Evolutionary conservation across 768 basidiomycete species (phyloP), one percentile per base, ranked within the genome.

Genomic region (Rhizopogon salebrosus): DNA sequence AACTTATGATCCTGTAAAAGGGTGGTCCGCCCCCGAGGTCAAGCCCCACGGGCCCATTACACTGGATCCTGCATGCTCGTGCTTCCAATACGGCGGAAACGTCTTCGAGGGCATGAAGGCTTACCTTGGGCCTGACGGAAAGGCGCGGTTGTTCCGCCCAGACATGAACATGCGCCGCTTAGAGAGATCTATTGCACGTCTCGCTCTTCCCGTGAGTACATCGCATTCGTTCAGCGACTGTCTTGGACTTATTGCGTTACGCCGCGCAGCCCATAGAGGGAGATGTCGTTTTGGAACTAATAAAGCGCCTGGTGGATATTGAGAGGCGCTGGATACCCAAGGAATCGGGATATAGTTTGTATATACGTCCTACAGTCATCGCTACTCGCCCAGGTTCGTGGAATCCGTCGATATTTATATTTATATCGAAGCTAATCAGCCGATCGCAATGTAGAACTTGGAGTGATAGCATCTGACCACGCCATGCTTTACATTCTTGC

Each of bases 321-420:
- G 94, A 98, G 40, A 68, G 74, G n/a, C 80, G 85, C 10, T 97
- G 94, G 93, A 91, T 97, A 29, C 94, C 93, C 3, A 70, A 73
- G 2, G 67, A 73, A 11, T 75, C 80, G 2, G 92, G 87, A 13
- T 82, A 90, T 67, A 90, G 87, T 53, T 74, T 98, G 34, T 98
- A 95, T 73, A 80, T 97, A 58, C 85, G 94, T 41, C 87, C 91
- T 22, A 92, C 85, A 6, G 70, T 90, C 62, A 87, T 78, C 53
- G 76, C 72, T 20, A 76, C 75, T 1, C 68, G 74, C 8, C 53
- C 72, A 24, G 63, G 73, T 72, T 57, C n/a, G 64, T 57, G 24
- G 18, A 40, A 26, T 42, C 9, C 20, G 24, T 40, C 8, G 14
- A 38, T 27, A 16, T 6, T 34, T 8, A 16, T 48, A 6, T 6